These are phyloP conservation scores for Candida xyloterini DNA, from an alignment of 805 yeast genomes.

Conservation along the genomic window DNA sequence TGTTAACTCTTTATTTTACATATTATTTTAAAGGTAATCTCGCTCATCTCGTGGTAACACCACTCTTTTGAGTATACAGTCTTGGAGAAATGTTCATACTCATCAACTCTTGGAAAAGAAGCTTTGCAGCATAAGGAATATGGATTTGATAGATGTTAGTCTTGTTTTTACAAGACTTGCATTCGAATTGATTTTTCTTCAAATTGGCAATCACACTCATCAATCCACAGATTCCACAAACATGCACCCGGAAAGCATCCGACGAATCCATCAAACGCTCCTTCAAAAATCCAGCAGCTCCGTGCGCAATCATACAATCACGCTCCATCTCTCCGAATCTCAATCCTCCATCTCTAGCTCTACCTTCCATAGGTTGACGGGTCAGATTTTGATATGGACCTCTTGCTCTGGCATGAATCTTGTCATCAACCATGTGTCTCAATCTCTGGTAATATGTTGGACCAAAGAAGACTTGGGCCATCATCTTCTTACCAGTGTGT, in stretches of 20 bases:
- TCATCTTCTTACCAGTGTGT: constrained; percentile 95
- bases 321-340: constrained; percentile 99
- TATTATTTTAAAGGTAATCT: constrained; percentile 2
- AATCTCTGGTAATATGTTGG: constrained; percentile 98
- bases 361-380: constrained; percentile 98
- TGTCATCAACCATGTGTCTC: constrained; percentile 99
- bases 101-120: constrained; percentile 98
- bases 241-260: constrained; percentile 96
- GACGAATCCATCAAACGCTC: constrained; percentile 99
- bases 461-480: constrained; percentile 99
- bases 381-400: constrained; percentile 98
- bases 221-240: constrained; percentile 97
- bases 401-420: constrained; percentile 98
- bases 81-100: constrained; percentile 99
- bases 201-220: constrained; percentile 97
- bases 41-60: constrained; percentile 29
- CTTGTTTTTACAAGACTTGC: constrained; percentile 97
- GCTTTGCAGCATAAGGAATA: constrained; percentile 97
- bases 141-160: constrained; percentile 97
- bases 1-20: constrained; percentile 7
- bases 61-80: constrained; percentile 75
- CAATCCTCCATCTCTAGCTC: constrained; percentile 98
- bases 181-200: constrained; percentile 96
- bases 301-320: constrained; percentile 99
- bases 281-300: constrained; percentile 97